A percentile compares a stretch with the other conserved stretches of the same genome.
These are phyloP conservation scores for Cyathus striatus DNA, from an alignment of 768 basidiomycete genomes.

Conservation along the genomic window DNA sequence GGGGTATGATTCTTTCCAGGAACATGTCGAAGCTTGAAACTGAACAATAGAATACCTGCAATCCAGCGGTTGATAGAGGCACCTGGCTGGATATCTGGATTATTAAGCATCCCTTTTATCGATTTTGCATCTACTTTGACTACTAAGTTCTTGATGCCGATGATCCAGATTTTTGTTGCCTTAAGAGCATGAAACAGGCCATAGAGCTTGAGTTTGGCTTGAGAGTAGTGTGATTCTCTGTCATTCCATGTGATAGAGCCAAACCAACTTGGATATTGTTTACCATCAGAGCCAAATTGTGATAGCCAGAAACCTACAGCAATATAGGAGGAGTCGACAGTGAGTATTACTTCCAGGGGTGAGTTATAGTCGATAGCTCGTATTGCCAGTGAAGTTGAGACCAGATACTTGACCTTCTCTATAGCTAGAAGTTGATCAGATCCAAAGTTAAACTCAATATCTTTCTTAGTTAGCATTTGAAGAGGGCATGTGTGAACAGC, in stretches of 20 bases:
- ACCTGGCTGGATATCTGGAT: slow-evolving; percentile 29
- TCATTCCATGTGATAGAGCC: slow-evolving; percentile 28
- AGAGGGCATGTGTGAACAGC: slow-evolving; percentile 13
- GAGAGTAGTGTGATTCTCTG: slow-evolving; percentile 24
- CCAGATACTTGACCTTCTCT: slow-evolving; percentile 16
- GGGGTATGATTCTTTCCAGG: slow-evolving; percentile 20
- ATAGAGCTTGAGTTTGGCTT: slow-evolving; percentile 34
- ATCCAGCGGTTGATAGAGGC: slow-evolving; percentile 37
- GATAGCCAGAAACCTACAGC: slow-evolving; percentile 17
- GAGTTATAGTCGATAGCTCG: slow-evolving; percentile 18
- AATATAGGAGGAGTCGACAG: slow-evolving; percentile 23
- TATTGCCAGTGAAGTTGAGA: slow-evolving; percentile 18
- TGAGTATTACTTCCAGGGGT: slow-evolving; percentile 14
- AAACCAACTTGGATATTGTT: slow-evolving; percentile 18
- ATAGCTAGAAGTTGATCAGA: slow-evolving; percentile 10
- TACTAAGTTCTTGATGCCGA: slow-evolving; percentile 17
- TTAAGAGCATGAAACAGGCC: slow-evolving; percentile 22
- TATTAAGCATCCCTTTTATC: slow-evolving; percentile 36
- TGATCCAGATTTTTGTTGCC: slow-evolving; percentile 5
- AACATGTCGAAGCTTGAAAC: slow-evolving; percentile 31
- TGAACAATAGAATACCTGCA: slow-evolving; percentile 27
- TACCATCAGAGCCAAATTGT: slow-evolving; percentile 12
- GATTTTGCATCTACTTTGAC: slow-evolving; percentile 34
- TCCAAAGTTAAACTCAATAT: slow-evolving; percentile 22
- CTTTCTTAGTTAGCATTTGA: slow-evolving; percentile 11